Evolutionary conservation across 805 yeast species (phyloP), one percentile per base, ranked within the genome.

Genomic region (Lipomyces kockii): DNA sequence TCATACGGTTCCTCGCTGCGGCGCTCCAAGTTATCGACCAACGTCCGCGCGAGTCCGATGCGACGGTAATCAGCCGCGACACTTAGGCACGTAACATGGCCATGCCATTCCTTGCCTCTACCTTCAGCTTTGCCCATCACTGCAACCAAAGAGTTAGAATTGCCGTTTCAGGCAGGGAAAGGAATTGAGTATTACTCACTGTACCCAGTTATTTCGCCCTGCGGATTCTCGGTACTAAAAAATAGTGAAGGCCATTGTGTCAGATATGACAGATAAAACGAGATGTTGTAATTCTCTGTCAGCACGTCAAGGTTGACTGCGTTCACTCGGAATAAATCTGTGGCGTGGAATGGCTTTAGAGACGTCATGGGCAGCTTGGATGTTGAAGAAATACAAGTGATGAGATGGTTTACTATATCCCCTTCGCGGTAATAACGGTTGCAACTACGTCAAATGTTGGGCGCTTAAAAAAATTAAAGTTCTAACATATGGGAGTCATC

Each of bases 51-150:
- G 52, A 95, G 80, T 1, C 97, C 97, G 17, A 94, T 83, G 68
- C 98, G 81, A 63, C 99, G 80, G 77, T 89, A 94, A 62, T 86
- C 88, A 12, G 91, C 88, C 67, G 89, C 89, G 0, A 95, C 89
- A 0, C 98, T 92, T 2, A 95, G 97, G 0, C 99, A 98, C 0
- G 98, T 92, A 60, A 95, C 92, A 77, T 95, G 99, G 0, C 97
- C 86, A 76, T 95, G 99, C 97, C 98, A 94, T 67, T 92, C 95
- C 58, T 83, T 86, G 4, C 84, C 86, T 49, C 82, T 82, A 0
- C 99, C 99, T 77, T 95, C 99, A 0, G 97, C 88, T 77, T 95
- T 95, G n/a, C 96, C 98, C 87, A 95, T 87, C 97, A 95, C 71
- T 69, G 49, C 25, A 43, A 89, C 89, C 0, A 93, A 94, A 22